Conservation (phyloP, 2,329 filamentous ascomycete genomes). For the Fusarium sp. region DNA sequence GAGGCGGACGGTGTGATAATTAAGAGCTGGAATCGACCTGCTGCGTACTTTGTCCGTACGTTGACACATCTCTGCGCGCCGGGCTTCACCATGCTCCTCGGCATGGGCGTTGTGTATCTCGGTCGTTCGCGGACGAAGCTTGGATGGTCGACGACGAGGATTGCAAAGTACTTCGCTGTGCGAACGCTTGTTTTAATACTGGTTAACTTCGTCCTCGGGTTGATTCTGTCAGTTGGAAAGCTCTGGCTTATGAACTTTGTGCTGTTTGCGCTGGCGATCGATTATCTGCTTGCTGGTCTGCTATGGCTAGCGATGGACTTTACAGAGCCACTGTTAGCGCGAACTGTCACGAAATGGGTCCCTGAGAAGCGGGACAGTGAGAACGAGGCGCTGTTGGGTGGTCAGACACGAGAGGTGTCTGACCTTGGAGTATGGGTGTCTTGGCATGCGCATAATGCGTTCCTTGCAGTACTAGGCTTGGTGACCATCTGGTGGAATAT, state of each 20-base stretch:
- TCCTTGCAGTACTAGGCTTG: slow-evolving; percentile 52
- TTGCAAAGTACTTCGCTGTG: slow-evolving; percentile 56
- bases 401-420: neutral
- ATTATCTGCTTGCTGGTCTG: slow-evolving; percentile 60
- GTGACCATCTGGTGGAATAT: slow-evolving; percentile 62
- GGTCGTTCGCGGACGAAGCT: slow-evolving; percentile 57
- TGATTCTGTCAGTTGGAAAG: slow-evolving; percentile 51
- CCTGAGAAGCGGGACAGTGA: slow-evolving; percentile 41
- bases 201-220: slow-evolving; percentile 52
- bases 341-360: slow-evolving; percentile 39
- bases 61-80: slow-evolving; percentile 61
- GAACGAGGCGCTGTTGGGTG: slow-evolving; percentile 50
- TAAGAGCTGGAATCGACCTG: slow-evolving; percentile 54
- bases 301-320: slow-evolving; percentile 56
- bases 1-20: slow-evolving; percentile 56
- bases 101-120: slow-evolving; percentile 61
- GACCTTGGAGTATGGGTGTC: slow-evolving; percentile 46
- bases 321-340: slow-evolving; percentile 54
- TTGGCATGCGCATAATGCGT: slow-evolving; percentile 58
- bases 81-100: slow-evolving; percentile 62
- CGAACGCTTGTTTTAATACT: slow-evolving; percentile 55
- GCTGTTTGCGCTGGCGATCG: slow-evolving; percentile 59
- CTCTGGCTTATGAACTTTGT: slow-evolving; percentile 60
- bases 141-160: slow-evolving; percentile 55
- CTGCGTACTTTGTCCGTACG: slow-evolving; percentile 56